Percentiles rank a stretch among this genome's conserved stretches.
Evolutionary conservation across 1,284 basidiomycete genomes (phyloP).

Genomic region (Agaricales sp.): DNA sequence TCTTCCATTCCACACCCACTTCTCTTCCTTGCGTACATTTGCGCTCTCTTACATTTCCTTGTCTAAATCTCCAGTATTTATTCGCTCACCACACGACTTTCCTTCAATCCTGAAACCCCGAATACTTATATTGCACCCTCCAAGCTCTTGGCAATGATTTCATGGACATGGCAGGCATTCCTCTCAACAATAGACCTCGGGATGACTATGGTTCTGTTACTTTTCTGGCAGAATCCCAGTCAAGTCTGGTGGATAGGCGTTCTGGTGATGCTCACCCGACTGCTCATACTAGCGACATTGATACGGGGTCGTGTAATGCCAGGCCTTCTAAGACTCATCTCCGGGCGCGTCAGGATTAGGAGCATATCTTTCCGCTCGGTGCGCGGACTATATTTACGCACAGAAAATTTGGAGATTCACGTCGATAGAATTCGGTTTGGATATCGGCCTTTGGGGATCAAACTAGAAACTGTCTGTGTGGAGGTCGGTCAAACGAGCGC

Average conservation of each 20-base stretch:
- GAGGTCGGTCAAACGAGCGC: slow-evolving; percentile 27
- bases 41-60: no score
- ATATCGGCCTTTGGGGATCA: slow-evolving; percentile 44
- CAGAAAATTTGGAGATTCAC: slow-evolving; percentile 39
- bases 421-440: slow-evolving; percentile 58
- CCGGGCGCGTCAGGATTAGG: slow-evolving; percentile 51
- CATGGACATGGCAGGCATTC: neutral
- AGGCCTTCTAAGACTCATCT: slow-evolving; percentile 45
- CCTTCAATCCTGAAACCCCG: no score
- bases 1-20: neutral
- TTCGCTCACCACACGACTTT: no score
- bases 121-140: neutral
- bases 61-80: no score
- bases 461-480: slow-evolving; percentile 48
- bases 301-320: slow-evolving; percentile 57
- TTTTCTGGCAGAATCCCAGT: slow-evolving; percentile 20
- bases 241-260: slow-evolving; percentile 28
- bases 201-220: slow-evolving; percentile 11
- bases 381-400: slow-evolving; percentile 58
- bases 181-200: neutral
- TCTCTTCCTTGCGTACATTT: neutral
- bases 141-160: neutral
- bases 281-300: slow-evolving; percentile 42
- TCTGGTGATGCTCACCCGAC: slow-evolving; percentile 36
- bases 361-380: slow-evolving; percentile 69